Base-by-base conservation (phyloP, 225 moss, liverwort and hornwort genomes). In the Pseudoscleropodium purum region DNA sequence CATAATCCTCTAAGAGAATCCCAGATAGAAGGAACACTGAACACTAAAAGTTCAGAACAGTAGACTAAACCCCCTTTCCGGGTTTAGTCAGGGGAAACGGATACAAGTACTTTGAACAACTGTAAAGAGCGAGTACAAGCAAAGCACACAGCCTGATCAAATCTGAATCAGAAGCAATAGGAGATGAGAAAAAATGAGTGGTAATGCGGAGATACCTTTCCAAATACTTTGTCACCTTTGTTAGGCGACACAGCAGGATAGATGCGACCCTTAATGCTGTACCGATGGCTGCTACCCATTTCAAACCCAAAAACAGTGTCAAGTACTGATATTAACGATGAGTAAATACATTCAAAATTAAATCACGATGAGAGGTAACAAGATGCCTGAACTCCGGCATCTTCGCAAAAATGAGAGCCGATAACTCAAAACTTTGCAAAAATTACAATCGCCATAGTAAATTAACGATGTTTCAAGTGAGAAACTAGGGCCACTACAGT, bases 281-380 rank as follows among this genome's bases (percentile, higher is more conserved):
- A 96, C 84, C 97, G 96, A 93, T 94, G 97, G 91, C 97, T 97
- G 91, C 92, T 54, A 92, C 76, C 80, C 89, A 90, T 88, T 82
- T 56, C 82, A 83, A 80, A 84, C 67, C 86, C 79, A 88, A 83
- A n/a, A 67, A 68, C 47, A 74, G 52, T 66, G 73, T 86, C 51
- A 91, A 69, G 34, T 63, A 89, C 76, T 56, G 76, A 77, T 56
- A 75, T 43, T 51, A 79, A 68, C 30, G 57, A 69, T 52, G 59
- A 74, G n/a, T 43, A 81, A 34, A 70, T 61, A 62, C 75, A 75
- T 49, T 69, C 31, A 54, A 24, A 79, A 72, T 76, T 11, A 41
- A 16, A 54, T 56, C 37, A 80, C 36, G 64, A 79, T 73, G 79
- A 84, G 62, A 59, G 75, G 80, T 26, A 74, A 81, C 26, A 80